Percentiles rank a stretch among this genome's conserved stretches.
Conservation (phyloP, 495 filamentous ascomycete species). For the Terfezia claveryi region DNA sequence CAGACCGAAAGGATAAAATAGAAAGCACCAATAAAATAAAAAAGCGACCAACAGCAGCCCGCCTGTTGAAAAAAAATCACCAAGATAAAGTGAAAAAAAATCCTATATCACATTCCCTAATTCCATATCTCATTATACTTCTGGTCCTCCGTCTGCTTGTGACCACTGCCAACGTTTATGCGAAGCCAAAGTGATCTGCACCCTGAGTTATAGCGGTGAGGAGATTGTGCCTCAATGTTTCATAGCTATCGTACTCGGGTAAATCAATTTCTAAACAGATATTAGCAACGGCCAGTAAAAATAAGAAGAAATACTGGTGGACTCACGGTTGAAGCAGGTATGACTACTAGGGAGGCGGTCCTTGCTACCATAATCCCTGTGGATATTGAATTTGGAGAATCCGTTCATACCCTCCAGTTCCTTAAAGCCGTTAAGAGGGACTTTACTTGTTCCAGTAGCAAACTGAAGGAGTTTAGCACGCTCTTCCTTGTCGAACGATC, state of each 20-base stretch:
- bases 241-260: constrained; percentile 95
- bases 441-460: constrained; percentile 95
- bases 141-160: no score
- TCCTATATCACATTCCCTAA: no score
- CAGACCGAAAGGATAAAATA: no score
- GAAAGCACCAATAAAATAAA: no score
- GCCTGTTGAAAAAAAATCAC: no score
- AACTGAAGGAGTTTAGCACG: constrained; percentile 94
- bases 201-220: constrained; percentile 89
- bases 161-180: constrained; percentile 26
- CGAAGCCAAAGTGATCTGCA: constrained; percentile 96
- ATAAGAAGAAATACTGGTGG: background rate
- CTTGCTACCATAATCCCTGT: constrained; percentile 95
- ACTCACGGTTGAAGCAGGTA: constrained; percentile 99
- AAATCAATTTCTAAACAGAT: constrained; percentile 69
- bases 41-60: no score
- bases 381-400: constrained; percentile 94
- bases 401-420: constrained; percentile 99
- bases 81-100: no score
- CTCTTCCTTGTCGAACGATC: constrained; percentile 98
- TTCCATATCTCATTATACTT: no score
- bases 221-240: constrained; percentile 62
- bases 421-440: constrained; percentile 96
- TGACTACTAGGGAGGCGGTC: constrained; percentile 89
- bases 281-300: constrained; percentile 18